A percentile compares a stretch with the other conserved stretches of the same genome.
Conservation (phyloP, 352 stramenopile genomes). For the Pythium angustatum region DNA sequence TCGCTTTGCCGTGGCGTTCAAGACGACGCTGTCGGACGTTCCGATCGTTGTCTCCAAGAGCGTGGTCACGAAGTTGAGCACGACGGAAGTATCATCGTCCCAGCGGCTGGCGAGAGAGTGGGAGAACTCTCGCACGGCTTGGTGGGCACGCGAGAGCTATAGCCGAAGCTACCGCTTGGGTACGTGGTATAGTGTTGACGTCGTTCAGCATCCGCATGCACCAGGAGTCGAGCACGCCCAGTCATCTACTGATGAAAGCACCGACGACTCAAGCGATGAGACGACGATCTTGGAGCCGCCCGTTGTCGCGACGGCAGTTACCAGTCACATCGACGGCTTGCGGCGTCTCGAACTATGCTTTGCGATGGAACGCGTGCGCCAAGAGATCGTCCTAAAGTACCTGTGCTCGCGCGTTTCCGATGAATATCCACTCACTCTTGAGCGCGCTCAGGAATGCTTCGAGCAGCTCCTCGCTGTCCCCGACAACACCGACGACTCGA, state of each 20-base stretch:
- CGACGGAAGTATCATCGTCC: slow-evolving; percentile 37
- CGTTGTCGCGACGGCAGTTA: slow-evolving; percentile 7
- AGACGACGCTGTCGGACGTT: slow-evolving; percentile 44
- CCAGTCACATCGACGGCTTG: slow-evolving; percentile 40
- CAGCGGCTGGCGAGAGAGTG: slow-evolving; percentile 56
- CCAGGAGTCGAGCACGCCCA: not conserved
- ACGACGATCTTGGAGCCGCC: slow-evolving; percentile 6
- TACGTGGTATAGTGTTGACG: slow-evolving; percentile 61
- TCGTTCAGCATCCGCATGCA: slow-evolving; percentile 1
- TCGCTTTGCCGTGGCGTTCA: slow-evolving; percentile 56
- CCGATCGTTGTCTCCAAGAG: slow-evolving; percentile 71
- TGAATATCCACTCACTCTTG: slow-evolving; percentile 37
- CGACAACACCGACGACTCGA: slow-evolving; percentile 11
- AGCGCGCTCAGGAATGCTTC: slow-evolving; percentile 31
- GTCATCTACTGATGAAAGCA: not conserved
- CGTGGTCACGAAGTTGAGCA: slow-evolving; percentile 65
- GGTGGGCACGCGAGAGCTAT: slow-evolving; percentile 82
- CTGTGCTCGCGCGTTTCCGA: slow-evolving; percentile 30
- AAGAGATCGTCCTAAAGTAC: slow-evolving; percentile 51
- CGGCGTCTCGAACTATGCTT: slow-evolving; percentile 52
- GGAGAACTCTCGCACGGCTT: slow-evolving; percentile 51
- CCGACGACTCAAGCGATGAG: not conserved
- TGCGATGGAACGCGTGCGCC: slow-evolving; percentile 61
- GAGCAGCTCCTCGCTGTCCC: slow-evolving; percentile 16
- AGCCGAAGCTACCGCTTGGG: slow-evolving; percentile 72